Base-by-base conservation (phyloP, 2,329 filamentous ascomycete species). In the Cercospora sp. region DNA sequence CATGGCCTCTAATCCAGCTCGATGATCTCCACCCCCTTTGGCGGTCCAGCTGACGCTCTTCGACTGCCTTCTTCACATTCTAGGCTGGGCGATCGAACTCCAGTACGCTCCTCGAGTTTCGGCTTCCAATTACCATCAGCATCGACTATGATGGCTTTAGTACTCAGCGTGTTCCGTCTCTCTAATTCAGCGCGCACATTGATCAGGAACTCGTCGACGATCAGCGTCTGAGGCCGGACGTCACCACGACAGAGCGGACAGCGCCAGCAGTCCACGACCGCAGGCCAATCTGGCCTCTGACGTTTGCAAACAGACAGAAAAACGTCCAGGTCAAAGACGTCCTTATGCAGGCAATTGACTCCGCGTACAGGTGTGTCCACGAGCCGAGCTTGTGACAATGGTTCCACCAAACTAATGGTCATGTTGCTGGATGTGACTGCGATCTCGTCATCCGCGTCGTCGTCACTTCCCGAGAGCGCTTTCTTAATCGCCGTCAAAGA, bases 321-420 rank as follows among this genome's bases (percentile, higher is more conserved):
- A 0, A 87, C 94, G 20, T 91, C 86, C 7, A 97, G 87, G 77
- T 98, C 94, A 76, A 98, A 97, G 76, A 93, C 97, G 76, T 97
- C 92, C 39, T 90, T 82, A 76, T 99, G 94, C 26, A 82, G 82
- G 77, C 95, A 99, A 3, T 78, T 73, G 7, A 75, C 81, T 28
- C 92, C 89, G 30, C 94, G 89, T 1, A 90, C 92, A 0, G 95
- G 94, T 0, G 85, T 83, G 5, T 86, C 82, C 76, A 91, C 93
- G 10, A 95, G 79, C 7, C 71, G 74, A 39, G 76, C 78, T 48
- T 76, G 78, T 59, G 77, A 80, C 71, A 83, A 81, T 0, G 84
- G 83, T 64, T 86, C 84, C 68, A 80, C 78, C 12, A 86, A 75
- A 6, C 76, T 78, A 69, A 86, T 81, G 4, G 78, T 81, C 12